Base-by-base conservation (phyloP, 2,329 filamentous ascomycete species). In the Clarireedia hainanense region DNA sequence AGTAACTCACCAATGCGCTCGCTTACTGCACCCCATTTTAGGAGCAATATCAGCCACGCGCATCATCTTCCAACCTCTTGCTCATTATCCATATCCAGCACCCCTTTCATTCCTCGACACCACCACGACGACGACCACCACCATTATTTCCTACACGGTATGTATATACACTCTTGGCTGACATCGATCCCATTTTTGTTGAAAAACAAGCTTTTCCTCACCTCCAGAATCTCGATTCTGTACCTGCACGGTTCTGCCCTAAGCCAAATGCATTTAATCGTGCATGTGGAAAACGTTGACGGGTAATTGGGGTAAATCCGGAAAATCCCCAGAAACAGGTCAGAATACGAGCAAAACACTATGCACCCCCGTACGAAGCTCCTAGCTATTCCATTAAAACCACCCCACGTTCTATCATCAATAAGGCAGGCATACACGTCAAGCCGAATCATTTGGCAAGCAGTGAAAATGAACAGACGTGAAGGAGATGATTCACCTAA, bases 201-300 rank as follows among this genome's bases (percentile, higher is more conserved):
- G 30, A n/a, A 53, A 40, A 53, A 53, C 34, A 53, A 53, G 51
- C 51, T 48, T 48, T 53, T 12, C 14, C n/a, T 30, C n/a, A 10
- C 43, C 3, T 1, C 5, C 7, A 39, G 34, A 40, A 40, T 48
- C 49, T 50, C 24, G 48, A 50, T 24, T 30, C 6, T n/a, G 34
- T 48, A 53, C 51, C 55, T 57, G 50, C 55, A 53, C 39, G 50
- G 45, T 57, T 17, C 39, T 54, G 50, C 55, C 53, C 39, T n/a
- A 14, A 17, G 43, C 15, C 27, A 6, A 57, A 57, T 48, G 39
- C 46, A 39, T 45, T 17, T 17, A 34, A 57, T 54, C 46, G 24
- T 57, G 14, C 46, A 54, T 48, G 26, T 39, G 40, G 34, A 36
- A 40, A 40, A 17, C 37, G 7, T 40, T 40, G 15, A 40, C 15